These are phyloP conservation scores for Stemphylium vesicarium DNA, from an alignment of 2,329 filamentous ascomycete species.

Conservation along the genomic window DNA sequence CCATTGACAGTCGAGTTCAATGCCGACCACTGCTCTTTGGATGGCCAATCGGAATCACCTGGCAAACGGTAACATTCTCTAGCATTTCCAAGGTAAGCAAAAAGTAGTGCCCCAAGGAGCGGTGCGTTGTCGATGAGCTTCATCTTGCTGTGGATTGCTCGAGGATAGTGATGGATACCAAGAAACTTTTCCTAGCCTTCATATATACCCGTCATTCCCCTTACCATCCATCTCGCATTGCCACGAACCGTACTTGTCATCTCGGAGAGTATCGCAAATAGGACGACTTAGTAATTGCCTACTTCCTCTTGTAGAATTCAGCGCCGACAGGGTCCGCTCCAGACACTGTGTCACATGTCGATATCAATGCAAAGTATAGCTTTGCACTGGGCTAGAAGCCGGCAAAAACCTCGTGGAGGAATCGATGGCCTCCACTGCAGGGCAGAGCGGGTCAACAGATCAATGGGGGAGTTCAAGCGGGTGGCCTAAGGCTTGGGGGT, in stretches of 20 bases:
- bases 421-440: constrained; percentile 5
- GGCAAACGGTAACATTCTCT: constrained; percentile 28
- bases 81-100: constrained; percentile 1
- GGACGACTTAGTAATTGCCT: neutral
- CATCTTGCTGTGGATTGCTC: constrained; percentile 7
- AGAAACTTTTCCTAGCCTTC: neutral
- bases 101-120: constrained; percentile 6
- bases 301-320: constrained; percentile 6
- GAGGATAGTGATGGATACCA: neutral
- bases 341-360: constrained; percentile 3
- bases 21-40: constrained; percentile 36
- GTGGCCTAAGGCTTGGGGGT: neutral
- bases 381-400: constrained; percentile 8
- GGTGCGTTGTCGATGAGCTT: constrained; percentile 6
- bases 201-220: constrained; percentile 11
- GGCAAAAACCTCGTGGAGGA: constrained; percentile 1
- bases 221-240: constrained; percentile 2
- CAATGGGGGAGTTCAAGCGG: constrained; percentile 3
- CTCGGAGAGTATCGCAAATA: constrained; percentile 10
- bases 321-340: constrained; percentile 5
- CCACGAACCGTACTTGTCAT: constrained; percentile 3
- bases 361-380: neutral
- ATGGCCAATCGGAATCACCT: constrained; percentile 47
- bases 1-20: constrained; percentile 50
- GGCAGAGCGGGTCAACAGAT: constrained; percentile 5